phyloP scores from a whole-genome alignment of 305 asterid genomes.

The Rubia balearica region DNA sequence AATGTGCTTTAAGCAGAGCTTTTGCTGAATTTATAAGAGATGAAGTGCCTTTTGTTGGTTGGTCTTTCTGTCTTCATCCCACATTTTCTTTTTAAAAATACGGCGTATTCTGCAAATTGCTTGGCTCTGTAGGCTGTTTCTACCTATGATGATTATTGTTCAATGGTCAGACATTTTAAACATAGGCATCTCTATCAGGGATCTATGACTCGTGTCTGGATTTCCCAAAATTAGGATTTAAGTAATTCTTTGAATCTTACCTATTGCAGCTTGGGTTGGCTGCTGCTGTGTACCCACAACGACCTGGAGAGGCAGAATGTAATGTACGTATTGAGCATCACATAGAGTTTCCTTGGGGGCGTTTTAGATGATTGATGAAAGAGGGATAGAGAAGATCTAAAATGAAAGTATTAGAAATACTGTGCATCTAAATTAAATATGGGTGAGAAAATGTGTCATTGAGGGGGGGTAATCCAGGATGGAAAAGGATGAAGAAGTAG shows the following conservation, averaged over 20 bases:
- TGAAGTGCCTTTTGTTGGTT: not conserved
- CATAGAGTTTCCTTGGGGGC: not conserved
- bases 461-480: no score
- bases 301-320: constrained; percentile 85
- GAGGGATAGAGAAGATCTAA: not conserved
- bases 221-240: not conserved
- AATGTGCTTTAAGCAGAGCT: not conserved
- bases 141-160: not conserved
- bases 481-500: not conserved
- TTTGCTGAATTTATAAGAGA: not conserved
- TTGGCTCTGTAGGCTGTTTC: not conserved
- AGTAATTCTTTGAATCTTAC: constrained; percentile 17
- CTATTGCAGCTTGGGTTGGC: constrained; percentile 67
- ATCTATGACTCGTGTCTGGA: not conserved
- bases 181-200: not conserved
- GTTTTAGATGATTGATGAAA: not conserved
- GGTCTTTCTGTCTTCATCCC: not conserved
- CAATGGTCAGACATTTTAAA: not conserved
- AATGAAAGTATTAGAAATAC: no score
- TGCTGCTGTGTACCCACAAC: constrained; percentile 62
- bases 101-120: not conserved
- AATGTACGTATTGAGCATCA: constrained; percentile 47
- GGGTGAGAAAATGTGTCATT: no score
- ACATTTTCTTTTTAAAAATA: not conserved
- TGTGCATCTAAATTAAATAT: no score